These are phyloP conservation scores for Globisporangium radiosum DNA, from an alignment of 352 stramenopile species.

Conservation along the genomic window DNA sequence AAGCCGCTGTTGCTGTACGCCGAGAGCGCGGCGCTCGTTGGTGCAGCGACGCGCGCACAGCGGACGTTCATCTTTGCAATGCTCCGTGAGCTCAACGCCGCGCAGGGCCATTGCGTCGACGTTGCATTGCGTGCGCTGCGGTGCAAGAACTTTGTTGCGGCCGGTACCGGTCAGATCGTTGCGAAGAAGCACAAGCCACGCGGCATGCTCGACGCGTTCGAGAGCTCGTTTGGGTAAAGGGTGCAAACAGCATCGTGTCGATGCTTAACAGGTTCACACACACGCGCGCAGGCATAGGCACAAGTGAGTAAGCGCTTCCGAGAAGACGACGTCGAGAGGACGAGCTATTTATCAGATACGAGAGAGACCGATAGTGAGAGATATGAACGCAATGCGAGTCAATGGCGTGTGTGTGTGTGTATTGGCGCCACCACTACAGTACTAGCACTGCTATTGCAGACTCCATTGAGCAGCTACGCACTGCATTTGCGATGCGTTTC, in stretches of 20 bases:
- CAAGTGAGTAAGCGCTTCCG: no score
- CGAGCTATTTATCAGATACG: no score
- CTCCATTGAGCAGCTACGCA: no score
- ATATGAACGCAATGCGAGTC: no score
- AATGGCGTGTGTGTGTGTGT: no score
- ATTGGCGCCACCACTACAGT: no score
- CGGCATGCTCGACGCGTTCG: constrained; percentile 25
- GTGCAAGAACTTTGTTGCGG: constrained; percentile 58
- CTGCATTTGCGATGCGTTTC: no score
- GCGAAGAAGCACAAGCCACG: constrained; percentile 36
- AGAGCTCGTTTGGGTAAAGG: constrained; percentile 21
- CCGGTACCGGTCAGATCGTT: constrained; percentile 37
- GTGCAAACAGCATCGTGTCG: no score
- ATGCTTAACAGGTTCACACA: not conserved
- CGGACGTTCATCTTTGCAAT: constrained; percentile 44
- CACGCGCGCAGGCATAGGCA: not conserved
- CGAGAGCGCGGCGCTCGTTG: constrained; percentile 56
- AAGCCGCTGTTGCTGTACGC: constrained; percentile 54
- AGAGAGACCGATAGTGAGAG: no score
- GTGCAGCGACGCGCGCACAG: constrained; percentile 28
- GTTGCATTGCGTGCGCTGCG: constrained; percentile 57
- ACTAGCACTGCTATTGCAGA: no score
- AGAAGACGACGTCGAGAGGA: no score
- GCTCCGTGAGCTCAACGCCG: constrained; percentile 49
- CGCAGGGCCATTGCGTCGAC: constrained; percentile 35